Evolutionary conservation across 768 basidiomycete species (phyloP).

Genomic region (Boletus fagicola): DNA sequence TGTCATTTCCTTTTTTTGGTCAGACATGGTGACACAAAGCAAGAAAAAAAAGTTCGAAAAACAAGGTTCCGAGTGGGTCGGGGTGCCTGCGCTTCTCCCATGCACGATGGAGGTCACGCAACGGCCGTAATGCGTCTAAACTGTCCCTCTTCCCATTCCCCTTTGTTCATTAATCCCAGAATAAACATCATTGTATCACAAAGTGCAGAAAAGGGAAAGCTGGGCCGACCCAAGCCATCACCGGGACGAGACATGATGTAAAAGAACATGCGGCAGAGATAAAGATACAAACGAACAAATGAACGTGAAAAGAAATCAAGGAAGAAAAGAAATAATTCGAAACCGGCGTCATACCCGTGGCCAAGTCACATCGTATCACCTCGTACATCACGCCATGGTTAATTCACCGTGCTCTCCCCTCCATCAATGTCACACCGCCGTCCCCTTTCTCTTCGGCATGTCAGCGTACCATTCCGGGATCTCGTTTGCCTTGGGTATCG

Average conservation of each 20-base stretch:
- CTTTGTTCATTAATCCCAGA: constrained; percentile 25
- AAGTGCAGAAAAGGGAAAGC: background rate
- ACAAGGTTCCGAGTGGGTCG: constrained; percentile 31
- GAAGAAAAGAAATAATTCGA: constrained; percentile 6
- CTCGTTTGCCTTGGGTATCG: constrained; percentile 66
- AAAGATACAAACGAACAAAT: constrained; percentile 10
- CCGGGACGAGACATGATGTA: constrained; percentile 12
- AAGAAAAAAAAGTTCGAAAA: background rate
- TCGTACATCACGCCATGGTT: constrained; percentile 14
- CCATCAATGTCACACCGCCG: constrained; percentile 16
- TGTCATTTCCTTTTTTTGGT: background rate
- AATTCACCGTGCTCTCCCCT: constrained; percentile 6
- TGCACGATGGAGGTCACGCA: constrained; percentile 7
- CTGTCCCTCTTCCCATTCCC: constrained; percentile 18
- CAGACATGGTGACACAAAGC: constrained; percentile 1
- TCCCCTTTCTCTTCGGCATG: constrained; percentile 54
- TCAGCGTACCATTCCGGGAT: constrained; percentile 78
- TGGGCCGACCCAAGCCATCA: constrained; percentile 2
- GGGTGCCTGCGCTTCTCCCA: constrained; percentile 23
- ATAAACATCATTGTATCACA: constrained; percentile 21
- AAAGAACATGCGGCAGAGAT: constrained; percentile 16
- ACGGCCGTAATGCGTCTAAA: constrained; percentile 23
- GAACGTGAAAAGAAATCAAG: background rate
- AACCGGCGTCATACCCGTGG: constrained; percentile 4
- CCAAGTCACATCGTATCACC: constrained; percentile 15